Evolutionary conservation across 257 asterid genomes (phyloP), one percentile per base, ranked within the genome.

Genomic region (Scutellaria baicalensis): DNA sequence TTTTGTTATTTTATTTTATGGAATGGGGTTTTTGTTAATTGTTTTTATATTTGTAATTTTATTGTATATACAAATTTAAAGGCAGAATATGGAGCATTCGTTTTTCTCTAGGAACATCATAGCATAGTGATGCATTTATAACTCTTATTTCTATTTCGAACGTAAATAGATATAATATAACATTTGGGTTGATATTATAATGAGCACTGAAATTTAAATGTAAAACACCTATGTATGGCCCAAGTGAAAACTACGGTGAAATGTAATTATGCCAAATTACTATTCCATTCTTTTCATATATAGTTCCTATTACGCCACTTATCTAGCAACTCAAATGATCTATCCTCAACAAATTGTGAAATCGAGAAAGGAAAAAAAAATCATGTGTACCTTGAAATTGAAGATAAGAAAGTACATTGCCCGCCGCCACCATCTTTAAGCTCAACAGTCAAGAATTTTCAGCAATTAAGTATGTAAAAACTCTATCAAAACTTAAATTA

Each of bases 331-430:
- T 55, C 58, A 72, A 58, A 38, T 48, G 33, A 12, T 5, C 6
- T 39, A 3, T 9, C 18, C 39, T 43, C 59, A 45, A 35, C 18
- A 8, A 9, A 73, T 21, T 18, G 21, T 39, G 1, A 27, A 48
- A 73, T 27, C 35, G 9, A 44, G 45, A 66, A 18, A n/a, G 43
- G n/a, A n/a, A n/a, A n/a, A n/a, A n/a, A n/a, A 35, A 60, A 64
- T 23, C 27, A 56, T 77, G 63, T 48, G 59, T 83, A 92, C 98
- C 97, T 93, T 86, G 86, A 38, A 87, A 83, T 6, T 90, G 81
- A 52, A 92, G 64, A 78, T 80, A 84, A 11, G 96, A 82, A 31
- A 88, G 85, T 63, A 88, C 77, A 47, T 89, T 77, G 69, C 87
- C 79, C 35, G n/a, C 79, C 82, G 70, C 80, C 69, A 18, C 73